Evolutionary conservation across 805 yeast genomes (phyloP), one percentile per base, ranked within the genome.

Genomic region (Huiozyma naganishii): DNA sequence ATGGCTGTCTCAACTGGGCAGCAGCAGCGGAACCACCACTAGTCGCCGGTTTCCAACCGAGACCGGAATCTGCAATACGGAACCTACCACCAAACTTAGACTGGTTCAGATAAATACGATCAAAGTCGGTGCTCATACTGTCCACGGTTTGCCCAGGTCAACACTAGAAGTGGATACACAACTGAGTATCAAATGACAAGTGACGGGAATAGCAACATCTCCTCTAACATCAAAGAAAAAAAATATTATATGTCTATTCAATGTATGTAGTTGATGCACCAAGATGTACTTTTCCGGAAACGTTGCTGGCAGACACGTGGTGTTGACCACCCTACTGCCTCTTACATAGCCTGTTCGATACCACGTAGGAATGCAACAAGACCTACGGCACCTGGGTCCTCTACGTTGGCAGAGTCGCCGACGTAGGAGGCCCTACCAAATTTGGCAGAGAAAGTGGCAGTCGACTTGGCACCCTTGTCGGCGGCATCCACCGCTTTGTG

Each of bases 371-470:
- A 68, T 45, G 62, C 84, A 32, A 79, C 83, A 27, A 89, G 67
- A 4, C 97, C 97, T 45, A 86, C 77, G 2, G 97, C 96, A 50
- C 97, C 97, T 5, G 97, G 96, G 55, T 89, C 97, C 1, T 95
- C 95, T 29, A 88, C 65, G 4, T 64, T 65, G n/a, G 65, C 62
- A 6, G 71, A 70, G n/a, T 83, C 85, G 27, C 85, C 87, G 28
- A 89, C 96, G 59, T 89, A 90, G 5, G 95, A 82, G 12, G 97
- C 95, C 57, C 97, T 77, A 29, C 97, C 97, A 52, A 90, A 87
- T 53, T 81, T 81, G 37, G 97, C 97, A 50, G 77, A 80, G 50
- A 84, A 66, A 33, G 76, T 68, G 41, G 79, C 78, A 0, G 97
- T 90, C 4, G 73, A 65, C 39, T 83, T 79, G 27, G 95, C 90